phyloP scores from a whole-genome alignment of 2,329 filamentous ascomycete species.

The Pseudonectria buxi region DNA sequence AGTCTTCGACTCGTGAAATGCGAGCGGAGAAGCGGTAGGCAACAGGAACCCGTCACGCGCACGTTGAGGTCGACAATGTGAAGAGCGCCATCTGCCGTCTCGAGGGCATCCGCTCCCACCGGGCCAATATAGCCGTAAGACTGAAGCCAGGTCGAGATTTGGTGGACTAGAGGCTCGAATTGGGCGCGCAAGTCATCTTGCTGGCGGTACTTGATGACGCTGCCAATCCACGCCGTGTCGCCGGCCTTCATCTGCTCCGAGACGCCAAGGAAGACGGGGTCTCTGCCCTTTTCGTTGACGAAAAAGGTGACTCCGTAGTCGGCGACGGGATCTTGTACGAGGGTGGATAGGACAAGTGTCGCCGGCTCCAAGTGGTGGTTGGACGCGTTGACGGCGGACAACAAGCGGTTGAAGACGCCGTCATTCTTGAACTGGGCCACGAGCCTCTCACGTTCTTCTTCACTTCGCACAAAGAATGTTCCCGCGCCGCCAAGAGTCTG shows the following conservation, averaged over 20 bases:
- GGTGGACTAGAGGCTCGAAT: conserved; percentile 17
- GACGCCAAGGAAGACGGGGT: conserved; percentile 24
- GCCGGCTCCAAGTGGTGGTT: conserved; percentile 28
- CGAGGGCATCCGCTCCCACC: conserved; percentile 27
- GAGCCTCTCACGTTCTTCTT: conserved; percentile 19
- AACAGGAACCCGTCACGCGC: conserved; percentile 26
- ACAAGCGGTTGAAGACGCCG: conserved; percentile 20
- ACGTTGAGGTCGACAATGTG: conserved; percentile 30
- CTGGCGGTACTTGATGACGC: conserved; percentile 25
- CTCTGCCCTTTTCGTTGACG: conserved; percentile 18
- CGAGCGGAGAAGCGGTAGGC: conserved; percentile 21
- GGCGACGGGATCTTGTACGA: conserved; percentile 23
- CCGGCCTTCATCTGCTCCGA: conserved; percentile 29
- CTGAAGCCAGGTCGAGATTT: conserved; percentile 22
- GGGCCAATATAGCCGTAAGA: conserved; percentile 27
- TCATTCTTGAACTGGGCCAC: conserved; percentile 19
- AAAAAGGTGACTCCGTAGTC: conserved; percentile 31
- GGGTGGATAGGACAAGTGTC: conserved; percentile 24
- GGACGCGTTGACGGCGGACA: conserved; percentile 22
- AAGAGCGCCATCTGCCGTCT: conserved; percentile 14
- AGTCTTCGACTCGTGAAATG: conserved; percentile 24
- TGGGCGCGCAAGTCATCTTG: conserved; percentile 23
- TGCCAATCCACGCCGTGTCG: conserved; percentile 27
- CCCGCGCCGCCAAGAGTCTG: conserved; percentile 32
- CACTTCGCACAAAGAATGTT: conserved; percentile 24